Evolutionary conservation across 2,329 filamentous ascomycete species (phyloP).

Genomic region (Sporothrix luriei): DNA sequence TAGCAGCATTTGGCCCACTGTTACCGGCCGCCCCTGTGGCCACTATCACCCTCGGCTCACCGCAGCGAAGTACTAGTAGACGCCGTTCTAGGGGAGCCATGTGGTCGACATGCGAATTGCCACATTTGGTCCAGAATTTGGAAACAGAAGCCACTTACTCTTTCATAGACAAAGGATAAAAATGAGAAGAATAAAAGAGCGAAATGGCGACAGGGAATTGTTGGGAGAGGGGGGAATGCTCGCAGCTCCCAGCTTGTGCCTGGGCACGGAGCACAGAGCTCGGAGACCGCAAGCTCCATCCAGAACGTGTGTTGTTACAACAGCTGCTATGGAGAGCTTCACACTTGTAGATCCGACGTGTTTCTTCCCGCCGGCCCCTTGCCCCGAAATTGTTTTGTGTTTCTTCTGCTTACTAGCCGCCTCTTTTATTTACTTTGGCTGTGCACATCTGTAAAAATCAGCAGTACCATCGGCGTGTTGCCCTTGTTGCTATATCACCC

Average conservation of each 20-base stretch:
- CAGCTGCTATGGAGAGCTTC: not conserved
- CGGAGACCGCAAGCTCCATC: not conserved
- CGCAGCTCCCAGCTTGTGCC: not conserved
- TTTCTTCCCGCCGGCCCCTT: not conserved
- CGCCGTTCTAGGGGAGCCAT: slow-evolving; percentile 7
- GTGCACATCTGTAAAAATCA: not conserved
- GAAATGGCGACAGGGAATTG: not conserved
- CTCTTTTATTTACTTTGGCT: not conserved
- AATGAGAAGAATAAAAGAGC: too few species aligned
- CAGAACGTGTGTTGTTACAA: not conserved
- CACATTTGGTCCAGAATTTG: not conserved
- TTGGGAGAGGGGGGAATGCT: not conserved
- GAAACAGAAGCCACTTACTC: not conserved
- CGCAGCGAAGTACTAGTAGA: not conserved
- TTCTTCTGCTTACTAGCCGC: not conserved
- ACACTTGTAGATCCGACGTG: slow-evolving; percentile 1
- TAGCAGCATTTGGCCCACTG: not conserved
- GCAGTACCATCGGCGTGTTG: not conserved
- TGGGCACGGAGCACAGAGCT: not conserved
- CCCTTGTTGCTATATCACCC: not conserved
- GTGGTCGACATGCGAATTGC: slow-evolving; percentile 3
- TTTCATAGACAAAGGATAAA: too few species aligned
- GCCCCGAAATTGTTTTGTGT: not conserved
- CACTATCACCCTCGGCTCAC: not conserved
- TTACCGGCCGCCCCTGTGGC: not conserved